Base-by-base conservation (phyloP, 2,329 filamentous ascomycete species). In the Dissoconium aciculare region DNA sequence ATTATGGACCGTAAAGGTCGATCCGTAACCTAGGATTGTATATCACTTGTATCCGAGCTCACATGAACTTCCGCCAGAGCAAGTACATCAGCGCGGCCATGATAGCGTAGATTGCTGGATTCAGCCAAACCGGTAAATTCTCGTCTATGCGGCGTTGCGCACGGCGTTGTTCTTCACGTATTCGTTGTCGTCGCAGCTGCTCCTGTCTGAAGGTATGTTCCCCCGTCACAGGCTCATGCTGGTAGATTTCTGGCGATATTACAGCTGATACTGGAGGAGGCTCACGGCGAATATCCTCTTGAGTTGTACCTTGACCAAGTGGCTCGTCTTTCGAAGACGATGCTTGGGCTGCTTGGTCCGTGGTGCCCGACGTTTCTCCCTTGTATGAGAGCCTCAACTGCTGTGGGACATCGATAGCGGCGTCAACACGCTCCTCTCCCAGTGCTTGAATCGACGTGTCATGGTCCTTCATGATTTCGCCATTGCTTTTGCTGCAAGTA, bases 101-200 rank as follows among this genome's bases (percentile, higher is more conserved):
- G 11, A 93, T 56, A 5, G 71, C 76, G 13, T 76, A 71, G 41
- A 93, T 93, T 21, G 76, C 69, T 39, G 80, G 71, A 54, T 93
- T 85, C 11, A 93, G 64, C 78, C 82, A 92, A 9, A 73, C 58
- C 2, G 75, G 69, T 11, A 80, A 67, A 2, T 62, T 69, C 15
- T 69, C 64, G 31, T 63, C 42, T 5, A 28, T 28, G 19, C 34
- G 42, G 11, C 26, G 41, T 26, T 31, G 33, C 25, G 34, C 33
- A 17, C 36, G 34, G 15, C 33, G 32, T 21, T 34, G 36, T 17
- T 35, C 40, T 19, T 36, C 30, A 29, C 35, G 40, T 11, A 24
- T 24, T 12, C 30, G 28, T 11, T 19, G 25, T 11, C 16, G 24
- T 10, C 36, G 17, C 10, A 30, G 34, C n/a, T n/a, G n/a, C n/a